Percentiles rank a stretch among this genome's conserved stretches.
Conservation (phyloP, 169 alveolate species). For the Plasmodium falciparum region DNA sequence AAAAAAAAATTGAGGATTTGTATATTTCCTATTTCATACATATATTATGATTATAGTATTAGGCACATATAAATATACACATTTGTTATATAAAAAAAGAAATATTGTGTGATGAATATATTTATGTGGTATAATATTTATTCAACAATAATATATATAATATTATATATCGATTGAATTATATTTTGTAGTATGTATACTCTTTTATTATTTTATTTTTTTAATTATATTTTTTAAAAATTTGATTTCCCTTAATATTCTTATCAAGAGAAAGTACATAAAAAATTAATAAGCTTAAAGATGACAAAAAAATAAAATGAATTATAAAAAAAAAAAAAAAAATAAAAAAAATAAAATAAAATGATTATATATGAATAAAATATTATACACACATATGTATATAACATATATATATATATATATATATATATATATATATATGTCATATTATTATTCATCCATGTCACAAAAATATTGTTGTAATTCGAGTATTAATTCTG, state of each 20-base stretch:
- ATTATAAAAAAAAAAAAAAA: constrained; percentile 8
- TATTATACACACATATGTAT: neutral
- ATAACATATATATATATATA: neutral
- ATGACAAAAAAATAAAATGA: neutral
- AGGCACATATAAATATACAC: too few relatives aligned
- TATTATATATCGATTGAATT: too few relatives aligned
- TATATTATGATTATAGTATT: too few relatives aligned
- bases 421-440: neutral
- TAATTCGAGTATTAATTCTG: constrained; percentile 32
- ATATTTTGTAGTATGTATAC: too few relatives aligned
- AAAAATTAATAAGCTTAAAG: neutral
- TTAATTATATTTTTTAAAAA: neutral
- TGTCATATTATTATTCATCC: constrained; percentile 13
- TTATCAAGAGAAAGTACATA: neutral
- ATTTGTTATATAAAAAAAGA: too few relatives aligned
- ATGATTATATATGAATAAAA: neutral
- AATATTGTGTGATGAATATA: too few relatives aligned
- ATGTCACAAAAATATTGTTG: constrained; percentile 66
- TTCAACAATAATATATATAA: too few relatives aligned
- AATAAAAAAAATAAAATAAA: neutral
- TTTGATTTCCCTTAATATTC: neutral
- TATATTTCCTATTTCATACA: too few relatives aligned
- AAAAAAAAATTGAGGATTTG: too few relatives aligned
- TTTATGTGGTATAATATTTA: too few relatives aligned
- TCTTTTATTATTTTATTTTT: neutral